Evolutionary conservation across 2,329 filamentous ascomycete genomes (phyloP).

Genomic region (Sporothrix phasma): DNA sequence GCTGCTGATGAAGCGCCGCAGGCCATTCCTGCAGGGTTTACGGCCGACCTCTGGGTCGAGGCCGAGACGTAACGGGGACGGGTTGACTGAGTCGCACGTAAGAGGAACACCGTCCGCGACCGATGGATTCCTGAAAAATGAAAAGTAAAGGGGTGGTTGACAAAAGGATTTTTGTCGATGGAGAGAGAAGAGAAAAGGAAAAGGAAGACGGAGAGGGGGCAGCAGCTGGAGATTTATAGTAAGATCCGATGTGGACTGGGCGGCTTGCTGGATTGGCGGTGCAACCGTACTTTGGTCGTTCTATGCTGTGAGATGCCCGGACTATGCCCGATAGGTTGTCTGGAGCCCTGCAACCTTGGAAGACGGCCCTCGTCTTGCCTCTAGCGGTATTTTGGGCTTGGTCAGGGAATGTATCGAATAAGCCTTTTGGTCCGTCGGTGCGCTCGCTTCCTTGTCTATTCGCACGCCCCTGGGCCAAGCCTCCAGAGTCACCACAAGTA

Average conservation of each 20-base stretch:
- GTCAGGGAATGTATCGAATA: not conserved
- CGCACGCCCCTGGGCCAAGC: not conserved
- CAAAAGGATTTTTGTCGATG: not conserved
- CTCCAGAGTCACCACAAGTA: not conserved
- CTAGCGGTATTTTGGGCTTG: not conserved
- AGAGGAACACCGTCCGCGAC: not conserved
- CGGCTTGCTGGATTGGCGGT: too few species aligned
- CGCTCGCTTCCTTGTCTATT: not conserved
- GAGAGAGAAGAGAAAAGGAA: not conserved
- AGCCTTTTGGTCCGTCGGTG: not conserved
- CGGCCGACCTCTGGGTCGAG: constrained; percentile 16
- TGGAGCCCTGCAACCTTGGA: not conserved
- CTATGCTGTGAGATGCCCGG: too few species aligned
- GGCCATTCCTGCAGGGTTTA: constrained; percentile 21
- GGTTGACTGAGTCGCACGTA: too few species aligned
- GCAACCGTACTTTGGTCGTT: not conserved
- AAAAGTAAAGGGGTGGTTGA: not conserved
- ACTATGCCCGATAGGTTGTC: not conserved
- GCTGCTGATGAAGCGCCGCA: constrained; percentile 7
- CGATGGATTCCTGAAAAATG: not conserved
- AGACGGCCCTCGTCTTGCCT: not conserved
- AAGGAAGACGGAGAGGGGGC: not conserved
- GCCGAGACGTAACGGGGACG: constrained; percentile 5
- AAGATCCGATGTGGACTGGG: not conserved
- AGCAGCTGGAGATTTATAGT: not conserved